Evolutionary conservation across 305 asterid genomes (phyloP), one percentile per base, ranked within the genome.

Genomic region (Solanum aculeatissimum): DNA sequence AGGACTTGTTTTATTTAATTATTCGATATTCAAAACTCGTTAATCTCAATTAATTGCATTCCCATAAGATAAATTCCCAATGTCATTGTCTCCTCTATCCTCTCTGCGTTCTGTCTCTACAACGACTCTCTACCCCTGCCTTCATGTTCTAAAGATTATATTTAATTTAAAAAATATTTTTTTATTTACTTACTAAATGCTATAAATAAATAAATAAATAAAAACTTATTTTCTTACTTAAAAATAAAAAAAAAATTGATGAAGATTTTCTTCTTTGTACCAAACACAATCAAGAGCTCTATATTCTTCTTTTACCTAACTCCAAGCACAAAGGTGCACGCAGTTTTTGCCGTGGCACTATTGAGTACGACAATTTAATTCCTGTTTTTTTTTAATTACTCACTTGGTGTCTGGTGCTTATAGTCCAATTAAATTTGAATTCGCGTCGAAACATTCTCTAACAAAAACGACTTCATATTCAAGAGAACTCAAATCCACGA

Each of bases 251-350:
- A 35, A 9, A 9, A 23, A 10, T 40, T 40, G 45, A 40, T 40
- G 66, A 21, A 58, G 2, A 58, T 10, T 58, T 58, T 21, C 21
- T 21, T 7, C 5, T 21, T 9, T 42, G 9, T 65, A 8, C 23
- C 45, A 32, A 65, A 66, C 8, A 32, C 14, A 8, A n/a, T 68
- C 75, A 13, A 45, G 25, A 81, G 63, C 62, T 2, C 40, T 19
- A 23, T 58, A 75, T 9, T 38, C 82, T 80, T 58, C 80, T 51
- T 78, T 69, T 23, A 86, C 86, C 88, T 83, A 86, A 86, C 83
- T 10, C 81, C 65, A 62, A 72, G 5, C 75, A 53, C 35, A 75
- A 74, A 53, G 80, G 84, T 53, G 80, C 84, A 66, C 81, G 47
- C 54, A 32, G 65, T 53, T 83, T 83, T 58, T 83, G 54, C 84